phyloP scores from a whole-genome alignment of 2,329 filamentous ascomycete species.

The Exserohilum turcica region DNA sequence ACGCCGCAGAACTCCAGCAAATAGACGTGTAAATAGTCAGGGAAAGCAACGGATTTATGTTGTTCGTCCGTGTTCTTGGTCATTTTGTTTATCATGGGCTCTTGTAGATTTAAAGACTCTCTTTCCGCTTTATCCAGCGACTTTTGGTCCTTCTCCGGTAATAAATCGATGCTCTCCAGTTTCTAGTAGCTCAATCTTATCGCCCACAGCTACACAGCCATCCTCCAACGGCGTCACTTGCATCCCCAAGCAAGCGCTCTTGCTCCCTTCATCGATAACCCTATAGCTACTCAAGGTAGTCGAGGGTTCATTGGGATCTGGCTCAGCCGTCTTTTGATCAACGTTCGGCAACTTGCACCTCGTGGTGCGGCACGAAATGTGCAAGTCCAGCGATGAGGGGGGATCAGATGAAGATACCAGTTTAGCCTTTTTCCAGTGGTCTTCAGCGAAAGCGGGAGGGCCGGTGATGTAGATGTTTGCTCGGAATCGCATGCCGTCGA shows the following conservation, averaged over 20 bases:
- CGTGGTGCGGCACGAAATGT: slow-evolving; percentile 67
- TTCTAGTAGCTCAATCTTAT: slow-evolving; percentile 41
- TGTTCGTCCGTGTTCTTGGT: too few species aligned
- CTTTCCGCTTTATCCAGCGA: neutral
- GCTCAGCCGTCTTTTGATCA: slow-evolving; percentile 64
- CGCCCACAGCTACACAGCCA: slow-evolving; percentile 39
- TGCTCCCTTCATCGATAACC: slow-evolving; percentile 65
- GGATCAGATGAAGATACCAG: slow-evolving; percentile 10
- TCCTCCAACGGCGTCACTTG: slow-evolving; percentile 61
- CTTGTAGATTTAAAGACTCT: neutral
- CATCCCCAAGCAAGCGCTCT: slow-evolving; percentile 67
- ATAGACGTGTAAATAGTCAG: too few species aligned
- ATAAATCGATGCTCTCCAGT: slow-evolving; percentile 41
- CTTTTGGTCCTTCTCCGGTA: slow-evolving; percentile 14
- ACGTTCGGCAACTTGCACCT: slow-evolving; percentile 75
- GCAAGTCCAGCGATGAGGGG: slow-evolving; percentile 46
- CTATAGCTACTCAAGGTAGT: slow-evolving; percentile 63
- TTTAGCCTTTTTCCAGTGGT: slow-evolving; percentile 67
- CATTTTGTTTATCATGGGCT: too few species aligned
- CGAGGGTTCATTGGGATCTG: slow-evolving; percentile 62
- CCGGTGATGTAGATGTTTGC: slow-evolving; percentile 74
- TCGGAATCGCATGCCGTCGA: slow-evolving; percentile 69
- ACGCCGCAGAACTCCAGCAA: too few species aligned
- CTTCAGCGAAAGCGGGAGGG: slow-evolving; percentile 68
- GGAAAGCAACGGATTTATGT: too few species aligned